Evolutionary conservation across 1,284 basidiomycete species (phyloP), one percentile per base, ranked within the genome.

Genomic region (Xerocomus amazonicus): DNA sequence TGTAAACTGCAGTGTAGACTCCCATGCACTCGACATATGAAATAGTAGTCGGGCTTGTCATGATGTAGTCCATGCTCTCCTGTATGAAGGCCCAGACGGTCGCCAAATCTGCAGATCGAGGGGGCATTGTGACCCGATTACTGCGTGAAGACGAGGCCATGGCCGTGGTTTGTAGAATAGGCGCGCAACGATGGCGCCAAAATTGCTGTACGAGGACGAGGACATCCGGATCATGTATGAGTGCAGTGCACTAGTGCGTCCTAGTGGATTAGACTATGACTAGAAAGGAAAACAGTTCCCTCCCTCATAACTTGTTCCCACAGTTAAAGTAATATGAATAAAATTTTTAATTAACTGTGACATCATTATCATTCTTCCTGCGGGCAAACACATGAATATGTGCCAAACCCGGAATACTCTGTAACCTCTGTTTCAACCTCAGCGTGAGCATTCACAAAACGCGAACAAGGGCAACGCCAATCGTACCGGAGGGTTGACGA

Each of bases 1-100:
- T 96, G 79, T 98, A 97, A 9, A 91, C 90, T 37, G 92, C 88
- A 47, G 91, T 93, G 71, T 97, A 97, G 48, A 96, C 80, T 61
- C 85, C 83, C 76, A 96, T 95, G 73, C 97, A 97, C 66, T 90
- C 91, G 50, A 84, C 81, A 73, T 93, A 95, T 27, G 90, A 90
- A 65, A 98, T 88, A 52, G 94, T 94, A 14, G 85, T 81, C 59
- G 92, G 86, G 34, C 87, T 81, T 52, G 85, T 91, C 92, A 94
- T 94, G 73, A 94, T 93, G 68, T 92, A 90, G 70, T 94, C 89
- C 51, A 97, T 91, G 43, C 94, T 95, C 51, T 84, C 82, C 67
- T 87, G 82, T 56, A 97, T 83, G 68, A 90, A 96, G 9, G 76
- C 69, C 95, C 95, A 97, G 33, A 92, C 93, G 47, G 90, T 90